Base-by-base conservation (phyloP, 2,329 filamentous ascomycete species). In the Penicillium sp. region DNA sequence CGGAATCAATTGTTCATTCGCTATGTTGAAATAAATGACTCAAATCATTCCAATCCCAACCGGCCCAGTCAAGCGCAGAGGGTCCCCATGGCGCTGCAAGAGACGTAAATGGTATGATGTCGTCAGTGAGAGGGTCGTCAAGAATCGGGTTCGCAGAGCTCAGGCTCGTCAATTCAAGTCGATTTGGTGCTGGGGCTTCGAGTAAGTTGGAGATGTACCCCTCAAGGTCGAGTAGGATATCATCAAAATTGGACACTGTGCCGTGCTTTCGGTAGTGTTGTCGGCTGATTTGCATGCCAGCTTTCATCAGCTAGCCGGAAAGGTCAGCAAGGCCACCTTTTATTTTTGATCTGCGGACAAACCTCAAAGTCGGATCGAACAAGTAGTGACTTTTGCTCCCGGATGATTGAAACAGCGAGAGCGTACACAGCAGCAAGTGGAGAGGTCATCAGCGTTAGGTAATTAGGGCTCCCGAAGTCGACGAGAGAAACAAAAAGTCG, bases 41-140 rank as follows among this genome's bases (percentile, higher is more conserved):
- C 27, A 61, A 40, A 50, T 61, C 59, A 37, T 61, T 61, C 59
- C 59, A 61, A 43, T 61, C 59, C 59, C 59, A 61, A 18, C 59
- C 55, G 9, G 52, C 55, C 59, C 59, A 61, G 11, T 61, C 59
- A 10, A 61, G 40, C 13, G 49, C 41, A 1, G 59, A 53, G 9
- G 47, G 56, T 4, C 51, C 59, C 59, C 59, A 61, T 3, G 43
- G 11, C 14, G 36, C 4, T 31, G 50, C 24, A 54, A 33, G 36
- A 10, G 50, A 43, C 31, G 40, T 33, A 33, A 44, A 43, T 22
- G 24, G 31, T 10, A 31, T 14, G 3, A 24, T 33, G 11, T 54
- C 50, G 6, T 54, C 50, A 7, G 24, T 6, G 4, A 44, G 10
- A 6, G 39, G 18, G 11, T 54, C 39, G 13, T 44, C 36, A 14